Evolutionary conservation across 2,329 filamentous ascomycete genomes (phyloP).

Genomic region (Hymenotorrendiella dingleyae): DNA sequence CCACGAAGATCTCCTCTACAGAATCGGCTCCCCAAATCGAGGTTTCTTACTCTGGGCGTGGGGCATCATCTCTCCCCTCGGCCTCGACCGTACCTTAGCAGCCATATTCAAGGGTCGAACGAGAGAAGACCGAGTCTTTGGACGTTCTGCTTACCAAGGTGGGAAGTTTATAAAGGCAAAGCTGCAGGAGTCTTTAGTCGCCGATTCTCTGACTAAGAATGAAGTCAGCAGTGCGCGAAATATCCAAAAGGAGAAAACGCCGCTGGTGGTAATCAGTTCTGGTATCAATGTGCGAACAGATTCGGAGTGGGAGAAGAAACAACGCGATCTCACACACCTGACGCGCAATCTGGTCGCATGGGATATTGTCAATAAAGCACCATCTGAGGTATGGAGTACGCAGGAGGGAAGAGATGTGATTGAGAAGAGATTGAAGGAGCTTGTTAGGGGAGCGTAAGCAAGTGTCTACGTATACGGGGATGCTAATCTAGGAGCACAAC

Average conservation of each 20-base stretch:
- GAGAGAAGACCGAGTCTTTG: conserved; percentile 79
- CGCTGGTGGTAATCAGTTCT: conserved; percentile 77
- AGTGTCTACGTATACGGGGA: too few relatives aligned
- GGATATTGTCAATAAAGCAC: conserved; percentile 81
- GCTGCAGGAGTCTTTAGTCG: conserved; percentile 88
- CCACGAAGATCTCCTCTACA: conserved; percentile 76
- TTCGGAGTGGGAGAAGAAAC: conserved; percentile 72
- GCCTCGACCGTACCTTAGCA: conserved; percentile 71
- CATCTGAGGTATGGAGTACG: conserved; percentile 81
- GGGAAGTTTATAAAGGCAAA: conserved; percentile 85
- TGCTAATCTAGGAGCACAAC: too few relatives aligned
- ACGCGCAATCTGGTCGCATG: conserved; percentile 75
- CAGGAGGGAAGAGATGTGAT: conserved; percentile 65
- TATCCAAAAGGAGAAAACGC: conserved; percentile 71
- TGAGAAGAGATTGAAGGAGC: conserved; percentile 69
- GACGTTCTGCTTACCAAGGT: conserved; percentile 68
- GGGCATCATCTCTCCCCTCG: conserved; percentile 80
- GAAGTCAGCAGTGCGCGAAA: conserved; percentile 73
- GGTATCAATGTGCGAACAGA: conserved; percentile 63
- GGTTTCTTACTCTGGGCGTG: conserved; percentile 85
- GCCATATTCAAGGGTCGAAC: conserved; percentile 77
- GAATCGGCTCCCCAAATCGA: conserved; percentile 58
- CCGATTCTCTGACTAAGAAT: conserved; percentile 73
- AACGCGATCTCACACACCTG: conserved; percentile 75
- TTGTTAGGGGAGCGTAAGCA: conserved; percentile 42